Evolutionary conservation across 1,284 basidiomycete genomes (phyloP).

Genomic region (Ganoderma resinaceum): DNA sequence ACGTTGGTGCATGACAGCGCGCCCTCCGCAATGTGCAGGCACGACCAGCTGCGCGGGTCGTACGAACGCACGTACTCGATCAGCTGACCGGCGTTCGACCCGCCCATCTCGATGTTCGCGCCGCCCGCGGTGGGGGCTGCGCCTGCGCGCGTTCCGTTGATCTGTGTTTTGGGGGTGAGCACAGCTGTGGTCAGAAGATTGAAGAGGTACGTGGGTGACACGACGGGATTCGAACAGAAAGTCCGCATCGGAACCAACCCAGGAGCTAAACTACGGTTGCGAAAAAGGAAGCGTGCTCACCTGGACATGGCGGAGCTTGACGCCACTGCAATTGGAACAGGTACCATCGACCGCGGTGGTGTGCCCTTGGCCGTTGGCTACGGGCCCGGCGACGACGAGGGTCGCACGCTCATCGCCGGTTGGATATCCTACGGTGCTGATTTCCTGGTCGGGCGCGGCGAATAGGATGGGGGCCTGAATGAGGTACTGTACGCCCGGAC

Average conservation of each 20-base stretch:
- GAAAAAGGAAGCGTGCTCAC: slow-evolving; percentile 42
- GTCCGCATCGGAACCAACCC: slow-evolving; percentile 4
- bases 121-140: slow-evolving; percentile 62
- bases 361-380: slow-evolving; percentile 63
- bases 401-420: slow-evolving; percentile 59
- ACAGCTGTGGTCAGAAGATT: slow-evolving; percentile 12
- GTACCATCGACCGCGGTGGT: slow-evolving; percentile 76
- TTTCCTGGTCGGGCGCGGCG: slow-evolving; percentile 73
- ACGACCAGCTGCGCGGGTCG: slow-evolving; percentile 79
- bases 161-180: slow-evolving; percentile 45
- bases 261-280: neutral
- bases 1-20: slow-evolving; percentile 67
- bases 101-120: slow-evolving; percentile 82
- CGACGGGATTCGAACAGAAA: neutral
- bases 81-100: slow-evolving; percentile 68
- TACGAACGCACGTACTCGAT: slow-evolving; percentile 76
- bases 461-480: slow-evolving; percentile 72
- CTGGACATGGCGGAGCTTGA: slow-evolving; percentile 75
- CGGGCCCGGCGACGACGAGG: slow-evolving; percentile 62
- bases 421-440: slow-evolving; percentile 80
- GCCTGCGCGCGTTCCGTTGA: slow-evolving; percentile 68
- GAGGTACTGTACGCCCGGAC: slow-evolving; percentile 65
- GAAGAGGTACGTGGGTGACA: neutral
- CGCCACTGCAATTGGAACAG: slow-evolving; percentile 61
- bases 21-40: slow-evolving; percentile 75